These are phyloP conservation scores for Cryphonectria naterciae DNA, from an alignment of 2,329 filamentous ascomycete genomes.

Conservation along the genomic window DNA sequence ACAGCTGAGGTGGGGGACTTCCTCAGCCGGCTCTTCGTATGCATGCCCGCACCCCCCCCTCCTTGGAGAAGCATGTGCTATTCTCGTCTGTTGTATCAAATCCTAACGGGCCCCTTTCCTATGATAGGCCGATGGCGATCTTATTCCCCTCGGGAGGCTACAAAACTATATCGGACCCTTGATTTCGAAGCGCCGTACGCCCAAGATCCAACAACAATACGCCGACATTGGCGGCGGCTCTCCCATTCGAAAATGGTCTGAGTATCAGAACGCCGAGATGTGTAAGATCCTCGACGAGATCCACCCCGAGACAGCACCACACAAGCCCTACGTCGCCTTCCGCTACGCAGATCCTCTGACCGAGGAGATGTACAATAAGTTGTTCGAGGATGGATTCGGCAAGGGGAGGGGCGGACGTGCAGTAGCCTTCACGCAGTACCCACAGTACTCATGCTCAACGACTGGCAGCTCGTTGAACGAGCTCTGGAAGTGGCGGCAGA, in stretches of 20 bases:
- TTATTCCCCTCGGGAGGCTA: conserved; percentile 92
- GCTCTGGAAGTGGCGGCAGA: conserved; percentile 93
- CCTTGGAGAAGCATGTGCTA: conserved; percentile 11
- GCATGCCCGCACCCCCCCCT: conserved; percentile 38
- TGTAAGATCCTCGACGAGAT: conserved; percentile 94
- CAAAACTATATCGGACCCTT: conserved; percentile 90
- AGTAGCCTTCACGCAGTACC: conserved; percentile 97
- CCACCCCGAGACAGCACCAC: conserved; percentile 90
- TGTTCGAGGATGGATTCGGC: conserved; percentile 89
- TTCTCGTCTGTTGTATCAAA: conserved; percentile 3
- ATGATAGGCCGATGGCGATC: conserved; percentile 79
- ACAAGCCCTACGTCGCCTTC: conserved; percentile 97
- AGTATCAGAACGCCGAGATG: conserved; percentile 92
- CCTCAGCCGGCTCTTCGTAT: conserved; percentile 86
- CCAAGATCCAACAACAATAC: conserved; percentile 97
- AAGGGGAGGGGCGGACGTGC: conserved; percentile 88
- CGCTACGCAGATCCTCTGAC: conserved; percentile 93
- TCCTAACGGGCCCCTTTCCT: conserved; percentile 11
- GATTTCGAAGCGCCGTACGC: conserved; percentile 83
- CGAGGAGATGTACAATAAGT: conserved; percentile 84
- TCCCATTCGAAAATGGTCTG: conserved; percentile 97
- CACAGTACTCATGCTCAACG: conserved; percentile 97
- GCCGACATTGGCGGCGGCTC: conserved; percentile 95
- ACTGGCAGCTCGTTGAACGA: conserved; percentile 96
- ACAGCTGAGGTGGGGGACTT: conserved; percentile 88